These are phyloP conservation scores for Batkoa obscura DNA, from an alignment of 371 early-diverging fungal genomes.

Conservation along the genomic window DNA sequence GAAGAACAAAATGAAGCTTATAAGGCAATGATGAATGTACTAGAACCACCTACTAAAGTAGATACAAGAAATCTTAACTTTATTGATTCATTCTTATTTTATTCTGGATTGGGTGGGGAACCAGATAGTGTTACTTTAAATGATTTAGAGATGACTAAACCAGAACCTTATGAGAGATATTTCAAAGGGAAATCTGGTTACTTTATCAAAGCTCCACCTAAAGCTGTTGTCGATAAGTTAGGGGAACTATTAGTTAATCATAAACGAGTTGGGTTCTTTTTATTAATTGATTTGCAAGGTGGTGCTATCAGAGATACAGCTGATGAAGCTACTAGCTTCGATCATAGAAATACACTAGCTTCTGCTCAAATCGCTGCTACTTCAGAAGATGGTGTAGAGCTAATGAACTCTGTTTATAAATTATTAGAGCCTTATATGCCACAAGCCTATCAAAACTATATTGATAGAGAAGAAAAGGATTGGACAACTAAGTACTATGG, in stretches of 20 bases:
- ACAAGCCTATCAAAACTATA: slow-evolving; percentile 1
- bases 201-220: neutral
- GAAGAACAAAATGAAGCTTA: neutral
- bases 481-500: slow-evolving; percentile 13
- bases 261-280: neutral
- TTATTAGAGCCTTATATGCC: neutral
- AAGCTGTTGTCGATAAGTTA: neutral
- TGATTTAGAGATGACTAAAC: neutral
- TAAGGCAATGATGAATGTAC: neutral
- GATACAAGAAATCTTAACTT: neutral
- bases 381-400: neutral
- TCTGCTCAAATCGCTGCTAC: neutral
- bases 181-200: neutral
- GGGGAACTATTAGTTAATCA: neutral
- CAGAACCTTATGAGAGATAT: neutral
- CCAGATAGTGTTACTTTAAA: neutral
- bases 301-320: neutral
- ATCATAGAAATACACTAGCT: neutral
- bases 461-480: neutral
- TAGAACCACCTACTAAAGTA: neutral
- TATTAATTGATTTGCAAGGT: slow-evolving; percentile 2
- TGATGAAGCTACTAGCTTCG: neutral
- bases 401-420: neutral
- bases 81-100: neutral
- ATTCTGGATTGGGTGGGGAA: neutral